Evolutionary conservation across 371 early-diverging fungal species (phyloP).

Genomic region (Mucor sp.): DNA sequence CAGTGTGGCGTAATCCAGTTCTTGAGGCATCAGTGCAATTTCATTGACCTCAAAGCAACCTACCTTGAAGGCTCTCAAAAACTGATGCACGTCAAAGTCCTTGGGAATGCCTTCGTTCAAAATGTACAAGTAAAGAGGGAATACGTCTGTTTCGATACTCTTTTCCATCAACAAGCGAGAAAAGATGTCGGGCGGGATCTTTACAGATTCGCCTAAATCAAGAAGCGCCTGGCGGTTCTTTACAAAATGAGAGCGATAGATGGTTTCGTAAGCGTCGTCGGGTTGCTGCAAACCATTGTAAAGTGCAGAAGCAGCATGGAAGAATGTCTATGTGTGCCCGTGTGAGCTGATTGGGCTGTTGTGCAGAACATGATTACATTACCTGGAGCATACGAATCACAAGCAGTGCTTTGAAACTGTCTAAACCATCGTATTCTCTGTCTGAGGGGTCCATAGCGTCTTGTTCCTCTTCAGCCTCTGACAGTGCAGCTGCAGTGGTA

Average conservation of each 20-base stretch:
- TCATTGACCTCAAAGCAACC: conserved; percentile 46
- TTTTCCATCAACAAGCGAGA: conserved; percentile 52
- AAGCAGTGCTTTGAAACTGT: conserved; percentile 41
- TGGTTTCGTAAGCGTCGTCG: conserved; percentile 11
- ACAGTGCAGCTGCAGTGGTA: not conserved
- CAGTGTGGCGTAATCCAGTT: conserved; percentile 33
- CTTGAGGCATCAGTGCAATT: conserved; percentile 32
- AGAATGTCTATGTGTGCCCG: conserved; percentile 28
- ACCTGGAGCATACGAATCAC: conserved; percentile 51
- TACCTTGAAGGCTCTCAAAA: conserved; percentile 35
- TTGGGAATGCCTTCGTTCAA: conserved; percentile 31
- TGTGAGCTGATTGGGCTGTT: too few relatives aligned
- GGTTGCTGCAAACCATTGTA: conserved; percentile 21
- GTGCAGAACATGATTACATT: not conserved
- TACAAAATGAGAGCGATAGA: conserved; percentile 17
- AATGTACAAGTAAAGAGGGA: conserved; percentile 47
- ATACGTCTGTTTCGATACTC: conserved; percentile 59
- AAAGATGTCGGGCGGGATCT: conserved; percentile 28
- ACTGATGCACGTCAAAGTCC: conserved; percentile 28
- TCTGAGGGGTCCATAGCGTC: not conserved
- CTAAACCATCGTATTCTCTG: conserved; percentile 24
- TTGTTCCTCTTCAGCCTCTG: not conserved
- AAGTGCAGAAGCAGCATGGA: conserved; percentile 41
- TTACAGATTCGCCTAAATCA: conserved; percentile 33
- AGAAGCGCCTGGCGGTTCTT: conserved; percentile 30